These are phyloP conservation scores for Fusarium veterinarium DNA, from an alignment of 2,329 filamentous ascomycete genomes.

Conservation along the genomic window DNA sequence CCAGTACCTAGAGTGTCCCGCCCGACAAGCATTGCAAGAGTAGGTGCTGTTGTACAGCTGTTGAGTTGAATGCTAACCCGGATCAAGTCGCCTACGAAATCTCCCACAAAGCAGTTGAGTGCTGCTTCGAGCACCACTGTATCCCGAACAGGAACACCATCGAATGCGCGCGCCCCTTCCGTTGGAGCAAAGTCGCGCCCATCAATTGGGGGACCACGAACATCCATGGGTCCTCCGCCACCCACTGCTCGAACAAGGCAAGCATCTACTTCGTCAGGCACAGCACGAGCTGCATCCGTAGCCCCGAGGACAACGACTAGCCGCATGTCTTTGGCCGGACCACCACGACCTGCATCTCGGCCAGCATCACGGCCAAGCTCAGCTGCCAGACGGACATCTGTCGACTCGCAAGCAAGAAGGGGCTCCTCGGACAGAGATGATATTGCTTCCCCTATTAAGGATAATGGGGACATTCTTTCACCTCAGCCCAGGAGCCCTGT, in stretches of 20 bases:
- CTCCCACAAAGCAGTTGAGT: slow-evolving; percentile 78
- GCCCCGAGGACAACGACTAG: slow-evolving; percentile 54
- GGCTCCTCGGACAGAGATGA: slow-evolving; percentile 55
- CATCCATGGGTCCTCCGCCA: slow-evolving; percentile 75
- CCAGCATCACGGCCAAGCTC: slow-evolving; percentile 52
- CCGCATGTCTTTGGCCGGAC: slow-evolving; percentile 54
- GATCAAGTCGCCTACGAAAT: slow-evolving; percentile 78
- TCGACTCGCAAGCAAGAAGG: slow-evolving; percentile 58
- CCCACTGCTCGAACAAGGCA: slow-evolving; percentile 60
- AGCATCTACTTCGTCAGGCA: slow-evolving; percentile 56
- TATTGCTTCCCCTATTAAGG: slow-evolving; percentile 59
- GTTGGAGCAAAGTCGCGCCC: slow-evolving; percentile 64
- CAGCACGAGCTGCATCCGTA: slow-evolving; percentile 48
- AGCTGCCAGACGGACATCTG: slow-evolving; percentile 57
- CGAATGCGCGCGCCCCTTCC: slow-evolving; percentile 62
- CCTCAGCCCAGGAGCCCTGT: slow-evolving; percentile 64
- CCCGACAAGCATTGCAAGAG: slow-evolving; percentile 67
- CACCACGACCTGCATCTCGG: slow-evolving; percentile 50
- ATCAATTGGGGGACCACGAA: slow-evolving; percentile 64
- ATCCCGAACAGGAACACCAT: slow-evolving; percentile 74
- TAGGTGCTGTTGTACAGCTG: slow-evolving; percentile 50
- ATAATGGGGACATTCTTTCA: slow-evolving; percentile 62
- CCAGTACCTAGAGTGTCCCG: slow-evolving; percentile 69
- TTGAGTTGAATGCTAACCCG: slow-evolving; percentile 30
- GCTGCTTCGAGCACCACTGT: slow-evolving; percentile 67